phyloP scores from a whole-genome alignment of 2,329 filamentous ascomycete species.

The Colletotrichum noveboracense region DNA sequence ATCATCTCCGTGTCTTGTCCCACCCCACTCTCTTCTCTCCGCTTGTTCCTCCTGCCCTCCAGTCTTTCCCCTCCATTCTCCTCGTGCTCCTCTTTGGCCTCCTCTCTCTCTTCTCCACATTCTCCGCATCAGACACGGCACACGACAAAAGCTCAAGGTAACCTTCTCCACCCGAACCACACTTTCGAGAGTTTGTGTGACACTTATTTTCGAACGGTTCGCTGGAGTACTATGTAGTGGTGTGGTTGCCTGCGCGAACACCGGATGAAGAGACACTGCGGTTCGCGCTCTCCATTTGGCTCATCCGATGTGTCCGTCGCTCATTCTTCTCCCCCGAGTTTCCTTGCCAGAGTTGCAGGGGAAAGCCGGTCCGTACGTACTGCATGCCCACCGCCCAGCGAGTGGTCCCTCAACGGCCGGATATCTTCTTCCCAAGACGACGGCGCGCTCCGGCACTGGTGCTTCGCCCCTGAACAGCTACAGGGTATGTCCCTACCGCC shows the following conservation, averaged over 20 bases:
- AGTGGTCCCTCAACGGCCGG: not conserved
- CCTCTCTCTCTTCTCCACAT: slow-evolving; percentile 6
- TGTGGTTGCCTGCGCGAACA: not conserved
- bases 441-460: not conserved
- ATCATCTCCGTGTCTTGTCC: not conserved
- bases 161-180: slow-evolving; percentile 17
- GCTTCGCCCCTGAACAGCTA: not conserved
- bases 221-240: not conserved
- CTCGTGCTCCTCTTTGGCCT: not conserved
- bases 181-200: slow-evolving; percentile 9
- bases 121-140: slow-evolving; percentile 17
- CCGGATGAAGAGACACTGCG: not conserved
- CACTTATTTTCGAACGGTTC: not conserved
- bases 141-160: not conserved
- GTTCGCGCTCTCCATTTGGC: not conserved
- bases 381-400: not conserved
- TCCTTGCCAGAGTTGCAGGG: not conserved
- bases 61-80: not conserved
- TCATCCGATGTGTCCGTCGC: not conserved
- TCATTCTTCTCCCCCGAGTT: not conserved
- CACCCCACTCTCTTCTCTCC: not conserved
- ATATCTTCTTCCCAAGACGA: not conserved
- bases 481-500: not conserved
- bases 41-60: not conserved
- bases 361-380: not conserved